Conservation (phyloP, 23 red algal species). For the Cyanidiococcus yangmingshanensis region DNA sequence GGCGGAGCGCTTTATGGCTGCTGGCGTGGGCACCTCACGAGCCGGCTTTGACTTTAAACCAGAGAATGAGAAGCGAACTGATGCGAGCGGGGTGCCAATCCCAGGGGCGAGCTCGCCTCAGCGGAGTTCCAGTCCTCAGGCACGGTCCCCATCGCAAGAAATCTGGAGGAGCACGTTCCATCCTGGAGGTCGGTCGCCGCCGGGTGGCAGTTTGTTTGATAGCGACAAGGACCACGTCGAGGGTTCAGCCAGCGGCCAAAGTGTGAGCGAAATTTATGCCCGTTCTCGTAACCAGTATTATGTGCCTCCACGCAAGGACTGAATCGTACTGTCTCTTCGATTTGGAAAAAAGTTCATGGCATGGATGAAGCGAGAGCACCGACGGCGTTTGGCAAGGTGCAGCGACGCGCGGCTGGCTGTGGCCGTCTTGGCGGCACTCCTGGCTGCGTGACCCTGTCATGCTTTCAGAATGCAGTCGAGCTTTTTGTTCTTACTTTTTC, state of each 20-base stretch:
- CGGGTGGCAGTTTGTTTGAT: not conserved
- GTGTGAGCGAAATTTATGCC: slow-evolving; percentile 15
- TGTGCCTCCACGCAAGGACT: slow-evolving; percentile 7
- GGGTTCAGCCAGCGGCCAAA: not conserved
- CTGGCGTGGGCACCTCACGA: not conserved
- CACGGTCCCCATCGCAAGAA: not conserved
- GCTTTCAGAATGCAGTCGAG: too few relatives aligned
- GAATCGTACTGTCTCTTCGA: too few relatives aligned
- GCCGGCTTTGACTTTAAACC: slow-evolving; percentile 11
- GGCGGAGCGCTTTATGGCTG: slow-evolving; percentile 16
- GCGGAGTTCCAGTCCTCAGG: not conserved
- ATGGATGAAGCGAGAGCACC: too few relatives aligned
- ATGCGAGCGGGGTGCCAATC: not conserved
- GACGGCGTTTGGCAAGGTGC: too few relatives aligned
- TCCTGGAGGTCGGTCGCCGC: slow-evolving; percentile 5
- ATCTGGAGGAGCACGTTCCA: slow-evolving; percentile 7
- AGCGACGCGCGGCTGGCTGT: too few relatives aligned
- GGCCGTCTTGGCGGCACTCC: too few relatives aligned
- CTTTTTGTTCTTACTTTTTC: too few relatives aligned
- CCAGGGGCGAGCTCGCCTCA: not conserved
- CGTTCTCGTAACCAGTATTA: not conserved
- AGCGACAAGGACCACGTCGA: not conserved
- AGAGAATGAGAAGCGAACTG: not conserved
- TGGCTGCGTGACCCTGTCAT: too few relatives aligned
- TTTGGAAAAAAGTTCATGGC: too few relatives aligned